Percentiles rank a stretch among this genome's conserved stretches.
phyloP scores from a whole-genome alignment of 2,329 filamentous ascomycete genomes.

The Xylaria sp. region DNA sequence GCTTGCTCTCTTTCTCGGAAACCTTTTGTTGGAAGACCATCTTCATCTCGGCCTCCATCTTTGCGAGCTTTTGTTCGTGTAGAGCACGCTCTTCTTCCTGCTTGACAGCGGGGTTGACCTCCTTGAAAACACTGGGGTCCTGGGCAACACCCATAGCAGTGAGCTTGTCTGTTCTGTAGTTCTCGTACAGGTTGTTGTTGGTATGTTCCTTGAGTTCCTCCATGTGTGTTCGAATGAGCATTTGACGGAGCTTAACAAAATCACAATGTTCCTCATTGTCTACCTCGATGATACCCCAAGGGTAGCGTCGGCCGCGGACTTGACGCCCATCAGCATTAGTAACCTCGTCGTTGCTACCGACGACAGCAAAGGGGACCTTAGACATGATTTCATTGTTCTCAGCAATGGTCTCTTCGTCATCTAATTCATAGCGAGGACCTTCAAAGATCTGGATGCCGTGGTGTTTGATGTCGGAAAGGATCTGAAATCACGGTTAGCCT shows the following conservation, averaged over 20 bases:
- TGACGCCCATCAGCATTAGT: conserved; percentile 90
- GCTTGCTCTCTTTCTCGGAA: conserved; percentile 98
- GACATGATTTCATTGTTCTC: conserved; percentile 99
- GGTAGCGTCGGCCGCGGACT: conserved; percentile 94
- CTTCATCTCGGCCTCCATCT: conserved; percentile 99
- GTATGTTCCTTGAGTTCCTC: conserved; percentile 99
- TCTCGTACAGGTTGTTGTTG: conserved; percentile 98
- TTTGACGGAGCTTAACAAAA: conserved; percentile 99
- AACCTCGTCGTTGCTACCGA: conserved; percentile 96
- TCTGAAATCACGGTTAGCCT: conserved; percentile 63
- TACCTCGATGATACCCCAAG: conserved; percentile 98
- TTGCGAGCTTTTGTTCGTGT: conserved; percentile 99
- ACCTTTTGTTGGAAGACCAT: conserved; percentile 99
- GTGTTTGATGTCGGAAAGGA: conserved; percentile 94
- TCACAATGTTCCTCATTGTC: conserved; percentile 99
- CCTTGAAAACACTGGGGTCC: conserved; percentile 99
- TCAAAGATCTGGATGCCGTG: conserved; percentile 99
- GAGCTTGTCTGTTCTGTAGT: conserved; percentile 99
- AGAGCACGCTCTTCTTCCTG: conserved; percentile 98
- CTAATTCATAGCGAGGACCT: conserved; percentile 96
- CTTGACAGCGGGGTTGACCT: conserved; percentile 99
- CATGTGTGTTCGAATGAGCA: conserved; percentile 99
- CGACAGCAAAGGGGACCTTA: conserved; percentile 98
- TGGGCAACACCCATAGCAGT: conserved; percentile 98
- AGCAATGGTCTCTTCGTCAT: conserved; percentile 98